These are phyloP conservation scores for Heracleum sosnowskyi DNA, from an alignment of 129 eudicot genomes.

Conservation along the genomic window DNA sequence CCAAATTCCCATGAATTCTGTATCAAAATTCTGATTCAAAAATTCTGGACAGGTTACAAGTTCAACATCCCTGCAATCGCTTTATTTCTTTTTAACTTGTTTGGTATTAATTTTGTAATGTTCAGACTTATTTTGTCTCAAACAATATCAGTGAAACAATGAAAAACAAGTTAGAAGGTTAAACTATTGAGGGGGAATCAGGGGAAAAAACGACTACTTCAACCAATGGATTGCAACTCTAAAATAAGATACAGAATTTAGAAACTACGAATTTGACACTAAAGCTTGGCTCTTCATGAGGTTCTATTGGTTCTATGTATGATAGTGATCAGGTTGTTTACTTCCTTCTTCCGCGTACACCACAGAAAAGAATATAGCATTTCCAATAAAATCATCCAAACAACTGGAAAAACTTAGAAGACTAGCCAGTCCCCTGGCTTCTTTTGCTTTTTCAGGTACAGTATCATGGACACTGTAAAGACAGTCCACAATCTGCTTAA, in stretches of 20 bases:
- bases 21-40: no score
- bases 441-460: background rate
- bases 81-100: no score
- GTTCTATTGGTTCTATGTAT: background rate
- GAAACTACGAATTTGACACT: background rate
- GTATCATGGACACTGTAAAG: background rate
- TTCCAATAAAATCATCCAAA: background rate
- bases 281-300: no score
- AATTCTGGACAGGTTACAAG: no score
- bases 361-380: no score
- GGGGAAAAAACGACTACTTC: background rate
- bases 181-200: background rate
- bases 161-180: background rate
- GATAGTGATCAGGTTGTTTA: background rate
- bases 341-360: background rate
- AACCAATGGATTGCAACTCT: background rate
- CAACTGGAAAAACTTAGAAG: background rate
- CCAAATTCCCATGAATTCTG: no score
- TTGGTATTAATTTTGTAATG: no score
- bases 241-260: background rate
- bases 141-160: slow-evolving; percentile 5
- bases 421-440: background rate
- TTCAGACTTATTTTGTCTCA: no score
- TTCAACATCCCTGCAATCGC: no score
- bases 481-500: background rate